Base-by-base conservation (phyloP, 2,329 filamentous ascomycete genomes). In the Dactylellina drechsleri region DNA sequence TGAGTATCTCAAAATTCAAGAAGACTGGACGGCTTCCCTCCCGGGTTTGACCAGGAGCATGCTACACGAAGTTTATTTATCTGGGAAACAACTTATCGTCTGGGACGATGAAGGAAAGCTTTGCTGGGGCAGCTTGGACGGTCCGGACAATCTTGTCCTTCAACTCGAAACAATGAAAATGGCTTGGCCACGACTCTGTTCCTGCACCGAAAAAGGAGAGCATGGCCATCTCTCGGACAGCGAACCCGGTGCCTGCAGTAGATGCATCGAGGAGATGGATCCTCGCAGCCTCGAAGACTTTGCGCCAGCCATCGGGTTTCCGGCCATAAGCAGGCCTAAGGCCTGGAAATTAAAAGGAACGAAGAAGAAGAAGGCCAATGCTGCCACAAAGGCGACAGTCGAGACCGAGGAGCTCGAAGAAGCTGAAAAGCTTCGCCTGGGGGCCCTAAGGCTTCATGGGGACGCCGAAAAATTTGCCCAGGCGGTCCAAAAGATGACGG, bases 41-140 rank as follows among this genome's bases (percentile, higher is more conserved):
- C 52, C 41, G 1, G 43, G 47, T 20, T 18, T 75, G 12, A 52
- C 41, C 23, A 18, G 47, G 7, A 68, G 57, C 7, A 47, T 75
- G 10, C 50, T 68, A 31, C 61, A 75, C 13, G 52, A 52, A 23
- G 4, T 31, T 16, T 41, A 57, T 10, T 26, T 64, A 15, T 18
- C 45, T 1, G 64, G 50, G 0, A 65, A 50, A 13, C 50, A 57
- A 13, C 4, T 75, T 7, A 15, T 58, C 18, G 23, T 75, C 7
- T 75, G 71, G 71, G n/a, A 59, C 18, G 52, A 68, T 0, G 45
- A 68, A 8, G 57, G 45, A 1, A 61, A 68, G n/a, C 45, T 75
- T 2, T 58, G 53, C n/a, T 75, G 71, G 71, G 71, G 40, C 6
- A 68, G 54, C 0, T 10, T 62, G 16, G 57, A 67, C 36, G 20